Base-by-base conservation (phyloP, 1,139 yeast genomes). In the Debaryomyces sp. region DNA sequence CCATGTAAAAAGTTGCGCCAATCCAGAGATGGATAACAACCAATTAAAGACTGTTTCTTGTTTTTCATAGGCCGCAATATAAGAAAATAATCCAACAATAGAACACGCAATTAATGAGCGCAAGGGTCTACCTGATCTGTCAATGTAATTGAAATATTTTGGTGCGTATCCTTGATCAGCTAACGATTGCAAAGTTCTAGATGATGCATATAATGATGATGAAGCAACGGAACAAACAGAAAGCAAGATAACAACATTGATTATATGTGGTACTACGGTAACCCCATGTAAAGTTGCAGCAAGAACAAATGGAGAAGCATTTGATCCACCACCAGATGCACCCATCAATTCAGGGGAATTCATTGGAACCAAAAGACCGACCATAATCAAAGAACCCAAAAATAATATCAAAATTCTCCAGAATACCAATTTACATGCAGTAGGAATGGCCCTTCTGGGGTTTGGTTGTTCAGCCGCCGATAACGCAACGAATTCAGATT, bases 221-320 rank as follows among this genome's bases (percentile, higher is more conserved):
- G 75, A 69, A 22, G 76, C 78, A 47, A 75, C 80, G 9, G 78
- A 72, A 6, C 77, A 72, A 33, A 75, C 80, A 4, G 77, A 71
- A 49, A 73, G 60, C 51, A 73, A 65, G 53, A 75, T 75, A 34
- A 71, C 76, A 5, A 78, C 67, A 53, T 75, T 75, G 51, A 74
- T 71, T 52, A 75, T 68, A 47, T 71, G 70, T 12, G 78, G 73
- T 42, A 73, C 67, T 13, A 63, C 78, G 41, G 57, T 58, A 27
- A 68, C 64, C 9, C 64, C 64, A 54, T 66, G 71, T 22, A 62
- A 50, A 41, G 57, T 62, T 32, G 68, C 71, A 15, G 73, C 70
- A 52, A 68, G 54, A 35, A 68, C 73, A 49, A 54, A 68, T 5
- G 73, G 73, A 34, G 71, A 66, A 6, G 71, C 67, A 43, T 62